Evolutionary conservation across 2,329 filamentous ascomycete genomes (phyloP), one percentile per base, ranked within the genome.

Genomic region (Lizonia empirigonia): DNA sequence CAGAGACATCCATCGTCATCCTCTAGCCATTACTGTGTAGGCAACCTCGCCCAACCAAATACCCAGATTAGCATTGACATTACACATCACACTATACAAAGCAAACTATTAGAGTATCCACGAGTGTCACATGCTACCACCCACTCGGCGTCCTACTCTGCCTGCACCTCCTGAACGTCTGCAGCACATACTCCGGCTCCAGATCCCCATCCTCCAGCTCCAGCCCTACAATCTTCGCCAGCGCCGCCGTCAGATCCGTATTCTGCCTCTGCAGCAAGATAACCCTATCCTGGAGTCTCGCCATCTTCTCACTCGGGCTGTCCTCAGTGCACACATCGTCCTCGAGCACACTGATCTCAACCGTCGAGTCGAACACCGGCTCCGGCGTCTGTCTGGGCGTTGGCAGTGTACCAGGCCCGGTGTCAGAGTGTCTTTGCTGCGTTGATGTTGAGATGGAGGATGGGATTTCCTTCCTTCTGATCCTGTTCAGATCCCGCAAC

Each of bases 191-290:
- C 30, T 65, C 62, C 4, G 48, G 52, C 41, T 55, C 60, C 37
- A 63, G 26, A n/a, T 65, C 55, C 2, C 55, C 60, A 40, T 61
- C 46, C 37, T 64, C 57, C 15, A 57, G 10, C 32, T 67, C 55
- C 18, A 69, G 34, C 3, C 65, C 67, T 18, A 66, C 55, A 19
- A 68, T 60, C 54, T 58, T 63, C 16, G 60, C 65, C 34, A 69
- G 33, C 10, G 62, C 64, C 20, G 64, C 62, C 2, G 59, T 61
- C 4, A 70, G 53, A 39, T 66, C 55, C 6, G 46, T 58, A 22
- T 68, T 70, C 51, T 67, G 63, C 34, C 56, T 42, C 55, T 65
- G 64, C 19, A 70, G 44, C 23, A 45, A 19, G 10, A 59, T 40
- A 6, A 65, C 55, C 23, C 44, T 52, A 22, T 65, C 51, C 47